phyloP scores from a whole-genome alignment of 176 grass and related monocot species.

The Coix lacrymajobi region DNA sequence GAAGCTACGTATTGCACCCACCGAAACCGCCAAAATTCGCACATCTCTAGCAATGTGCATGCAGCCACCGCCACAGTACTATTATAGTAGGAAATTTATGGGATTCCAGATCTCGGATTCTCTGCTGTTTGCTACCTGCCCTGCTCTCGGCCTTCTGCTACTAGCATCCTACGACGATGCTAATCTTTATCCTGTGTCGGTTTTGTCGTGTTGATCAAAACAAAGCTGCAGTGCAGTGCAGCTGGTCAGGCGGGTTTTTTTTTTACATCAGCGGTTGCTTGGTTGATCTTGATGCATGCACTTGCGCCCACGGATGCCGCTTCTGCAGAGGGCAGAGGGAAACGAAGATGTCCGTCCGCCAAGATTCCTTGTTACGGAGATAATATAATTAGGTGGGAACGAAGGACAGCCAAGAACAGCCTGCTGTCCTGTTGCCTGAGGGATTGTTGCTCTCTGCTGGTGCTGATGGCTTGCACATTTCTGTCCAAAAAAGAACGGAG shows the following conservation, averaged over 20 bases:
- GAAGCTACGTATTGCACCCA: neutral
- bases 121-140: neutral
- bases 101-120: conserved; percentile 14
- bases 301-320: neutral
- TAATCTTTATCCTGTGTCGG: neutral
- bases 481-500: too few relatives aligned
- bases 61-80: too few relatives aligned
- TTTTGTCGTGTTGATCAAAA: conserved; percentile 6
- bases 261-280: too few relatives aligned
- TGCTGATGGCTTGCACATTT: neutral
- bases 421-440: neutral
- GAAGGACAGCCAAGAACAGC: neutral
- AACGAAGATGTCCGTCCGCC: neutral
- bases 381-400: too few relatives aligned
- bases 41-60: conserved; percentile 20
- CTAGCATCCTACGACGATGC: neutral
- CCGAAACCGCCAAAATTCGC: neutral
- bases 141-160: neutral
- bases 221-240: neutral
- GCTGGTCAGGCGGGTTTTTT: neutral
- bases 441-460: neutral
- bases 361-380: neutral
- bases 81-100: too few relatives aligned
- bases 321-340: neutral
- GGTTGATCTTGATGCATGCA: neutral